These are phyloP conservation scores for Rhizodiscina lignyota DNA, from an alignment of 495 filamentous ascomycete species.

Conservation along the genomic window DNA sequence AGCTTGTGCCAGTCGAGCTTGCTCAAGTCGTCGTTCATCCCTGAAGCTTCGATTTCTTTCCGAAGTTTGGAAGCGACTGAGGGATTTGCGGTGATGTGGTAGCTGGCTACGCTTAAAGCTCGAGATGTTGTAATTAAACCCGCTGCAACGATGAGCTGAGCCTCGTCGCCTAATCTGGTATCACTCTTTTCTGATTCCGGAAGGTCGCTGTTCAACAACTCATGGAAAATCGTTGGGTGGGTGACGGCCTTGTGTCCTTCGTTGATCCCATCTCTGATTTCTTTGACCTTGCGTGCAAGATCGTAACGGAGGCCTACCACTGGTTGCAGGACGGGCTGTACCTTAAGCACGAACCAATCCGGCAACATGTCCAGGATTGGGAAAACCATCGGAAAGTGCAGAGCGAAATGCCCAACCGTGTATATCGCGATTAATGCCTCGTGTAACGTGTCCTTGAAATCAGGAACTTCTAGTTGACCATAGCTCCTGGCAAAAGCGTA, in stretches of 20 bases:
- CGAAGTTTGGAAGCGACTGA: not conserved
- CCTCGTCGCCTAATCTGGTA: conserved; percentile 4
- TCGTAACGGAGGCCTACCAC: conserved; percentile 1
- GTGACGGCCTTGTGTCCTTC: not conserved
- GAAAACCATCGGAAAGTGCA: conserved; percentile 1
- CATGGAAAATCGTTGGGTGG: conserved; percentile 4
- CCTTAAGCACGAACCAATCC: not conserved
- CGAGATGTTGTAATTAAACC: conserved; percentile 4
- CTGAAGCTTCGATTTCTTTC: conserved; percentile 1
- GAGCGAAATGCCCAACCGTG: not conserved
- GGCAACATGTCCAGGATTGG: not conserved
- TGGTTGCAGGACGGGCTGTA: not conserved
- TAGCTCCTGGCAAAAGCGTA: conserved; percentile 25
- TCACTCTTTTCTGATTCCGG: conserved; percentile 1
- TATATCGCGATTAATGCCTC: not conserved
- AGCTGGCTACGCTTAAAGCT: conserved; percentile 1
- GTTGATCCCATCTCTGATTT: not conserved
- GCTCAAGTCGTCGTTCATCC: not conserved
- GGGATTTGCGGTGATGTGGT: conserved; percentile 1
- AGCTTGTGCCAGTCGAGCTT: conserved; percentile 3
- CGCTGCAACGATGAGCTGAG: conserved; percentile 1
- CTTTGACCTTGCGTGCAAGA: not conserved
- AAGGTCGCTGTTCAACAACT: conserved; percentile 1
- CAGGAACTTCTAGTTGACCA: conserved; percentile 10
- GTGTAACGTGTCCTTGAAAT: conserved; percentile 4